Base-by-base conservation (phyloP, 108 stramenopile species). In the Cafeteria roenbergensis region DNA sequence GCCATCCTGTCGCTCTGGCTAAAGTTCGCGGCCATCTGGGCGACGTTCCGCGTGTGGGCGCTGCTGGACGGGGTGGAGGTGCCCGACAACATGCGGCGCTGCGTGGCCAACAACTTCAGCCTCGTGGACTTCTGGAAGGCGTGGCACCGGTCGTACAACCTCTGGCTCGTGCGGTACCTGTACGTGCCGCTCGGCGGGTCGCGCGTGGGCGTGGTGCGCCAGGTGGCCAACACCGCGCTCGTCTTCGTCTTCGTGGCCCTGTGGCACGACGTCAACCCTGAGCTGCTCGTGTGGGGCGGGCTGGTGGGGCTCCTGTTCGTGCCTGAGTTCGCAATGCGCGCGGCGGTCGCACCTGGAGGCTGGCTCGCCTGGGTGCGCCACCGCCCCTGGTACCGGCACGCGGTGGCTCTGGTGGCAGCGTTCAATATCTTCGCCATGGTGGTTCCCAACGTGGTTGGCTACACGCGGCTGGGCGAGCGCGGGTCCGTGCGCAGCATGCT, bases 61-160 rank as follows among this genome's bases (percentile, higher is more conserved):
- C 51, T 81, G 21, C 42, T 37, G 4, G 82, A 81, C 59, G 82
- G 80, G 27, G 71, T 83, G 17, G 66, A 67, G 26, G 65, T 71
- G 9, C 63, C 72, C 1, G 82, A 83, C 50, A 83, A 83, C 66
- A 83, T 83, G 82, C 29, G 62, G 66, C 67, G 74, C 50, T 65
- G 68, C 51, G 42, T 70, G 34, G 69, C 28, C 62, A 79, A 83
- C 73, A 83, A 77, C 59, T 79, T 62, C 76, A 63, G 55, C 38
- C 33, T 79, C 25, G 65, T 42, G 26, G 72, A 63, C 48, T 83
- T 83, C 68, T 83, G 82, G 82, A 66, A 70, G 30, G 78, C 73
- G 25, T 83, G 82, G 82, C 82, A 83, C 61, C 30, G 72, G 3
- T 80, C 78, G 37, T 83, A 80, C 64, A 81, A 83, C 64, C 32